Conservation (phyloP, 768 basidiomycete genomes). For the Mycena chlorophos region DNA sequence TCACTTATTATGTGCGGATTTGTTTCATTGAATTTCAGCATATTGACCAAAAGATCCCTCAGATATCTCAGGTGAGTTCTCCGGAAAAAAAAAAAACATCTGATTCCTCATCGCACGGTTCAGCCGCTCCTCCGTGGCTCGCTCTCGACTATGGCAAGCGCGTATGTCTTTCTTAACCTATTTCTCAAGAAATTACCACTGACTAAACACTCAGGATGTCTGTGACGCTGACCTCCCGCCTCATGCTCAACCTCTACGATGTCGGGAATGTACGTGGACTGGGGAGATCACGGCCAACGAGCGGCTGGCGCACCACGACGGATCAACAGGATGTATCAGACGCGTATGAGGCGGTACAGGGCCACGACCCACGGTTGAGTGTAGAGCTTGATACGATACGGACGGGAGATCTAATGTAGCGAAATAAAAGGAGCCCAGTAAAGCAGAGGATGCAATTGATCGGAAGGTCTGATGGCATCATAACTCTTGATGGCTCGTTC, state of each 20-base stretch:
- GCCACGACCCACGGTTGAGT: not conserved
- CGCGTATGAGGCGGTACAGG: not conserved
- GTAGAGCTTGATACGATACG: conserved; percentile 11
- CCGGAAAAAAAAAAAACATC: not conserved
- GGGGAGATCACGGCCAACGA: conserved; percentile 11
- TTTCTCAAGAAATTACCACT: not conserved
- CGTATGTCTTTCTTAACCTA: not conserved
- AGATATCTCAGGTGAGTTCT: conserved; percentile 10
- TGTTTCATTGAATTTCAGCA: not conserved
- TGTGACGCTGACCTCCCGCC: conserved; percentile 37
- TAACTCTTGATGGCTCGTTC: too few species aligned
- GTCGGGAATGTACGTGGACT: conserved; percentile 4
- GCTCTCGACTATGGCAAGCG: conserved; percentile 15
- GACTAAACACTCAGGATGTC: conserved; percentile 13
- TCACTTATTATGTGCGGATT: conserved; percentile 12
- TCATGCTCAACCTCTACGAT: conserved; percentile 38
- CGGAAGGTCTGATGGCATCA: too few species aligned
- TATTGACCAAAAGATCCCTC: not conserved
- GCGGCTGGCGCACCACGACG: not conserved
- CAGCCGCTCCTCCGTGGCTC: conserved; percentile 10
- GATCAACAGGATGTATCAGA: too few species aligned
- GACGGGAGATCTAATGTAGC: conserved; percentile 9
- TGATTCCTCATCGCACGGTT: not conserved
- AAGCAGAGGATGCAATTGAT: too few species aligned
- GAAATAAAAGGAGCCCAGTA: too few species aligned